Percentiles rank a stretch among this genome's conserved stretches.
phyloP scores from a whole-genome alignment of 805 yeast species.

The Kregervanrija delftensis region DNA sequence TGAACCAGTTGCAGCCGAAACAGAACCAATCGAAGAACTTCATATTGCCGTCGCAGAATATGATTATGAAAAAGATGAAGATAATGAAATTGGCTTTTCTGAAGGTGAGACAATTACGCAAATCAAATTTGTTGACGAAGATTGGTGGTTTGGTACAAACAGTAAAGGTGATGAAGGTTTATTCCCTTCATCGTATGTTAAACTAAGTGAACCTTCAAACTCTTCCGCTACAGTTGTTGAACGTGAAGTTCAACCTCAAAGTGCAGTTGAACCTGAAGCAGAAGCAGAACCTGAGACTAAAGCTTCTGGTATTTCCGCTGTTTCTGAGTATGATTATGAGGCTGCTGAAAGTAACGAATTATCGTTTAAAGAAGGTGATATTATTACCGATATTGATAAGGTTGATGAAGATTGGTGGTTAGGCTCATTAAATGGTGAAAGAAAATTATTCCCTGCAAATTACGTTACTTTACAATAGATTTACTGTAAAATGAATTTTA shows the following conservation, averaged over 20 bases:
- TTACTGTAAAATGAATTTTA: conserved; percentile 1
- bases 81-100: conserved; percentile 59
- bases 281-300: conserved; percentile 18
- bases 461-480: conserved; percentile 44
- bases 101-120: conserved; percentile 65
- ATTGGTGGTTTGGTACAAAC: conserved; percentile 53
- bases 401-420: conserved; percentile 98
- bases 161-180: conserved; percentile 41
- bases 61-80: conserved; percentile 71
- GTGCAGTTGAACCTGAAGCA: conserved; percentile 13
- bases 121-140: conserved; percentile 65
- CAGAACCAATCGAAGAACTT: conserved; percentile 3
- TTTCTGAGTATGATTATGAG: conserved; percentile 73
- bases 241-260: conserved; percentile 11
- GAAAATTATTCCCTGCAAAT: conserved; percentile 87
- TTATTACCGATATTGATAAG: conserved; percentile 75
- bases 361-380: conserved; percentile 76
- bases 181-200: conserved; percentile 52
- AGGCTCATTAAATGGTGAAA: conserved; percentile 73
- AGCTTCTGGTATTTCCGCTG: conserved; percentile 37
- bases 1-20: conserved; percentile 7
- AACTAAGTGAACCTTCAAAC: conserved; percentile 24
- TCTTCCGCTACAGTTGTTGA: conserved; percentile 12
- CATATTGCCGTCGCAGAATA: conserved; percentile 71
- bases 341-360: conserved; percentile 92